Percentiles rank a stretch among this genome's conserved stretches.
Conservation (phyloP, 371 early-diverging fungal species). For the Lichtheimia corymbifera region DNA sequence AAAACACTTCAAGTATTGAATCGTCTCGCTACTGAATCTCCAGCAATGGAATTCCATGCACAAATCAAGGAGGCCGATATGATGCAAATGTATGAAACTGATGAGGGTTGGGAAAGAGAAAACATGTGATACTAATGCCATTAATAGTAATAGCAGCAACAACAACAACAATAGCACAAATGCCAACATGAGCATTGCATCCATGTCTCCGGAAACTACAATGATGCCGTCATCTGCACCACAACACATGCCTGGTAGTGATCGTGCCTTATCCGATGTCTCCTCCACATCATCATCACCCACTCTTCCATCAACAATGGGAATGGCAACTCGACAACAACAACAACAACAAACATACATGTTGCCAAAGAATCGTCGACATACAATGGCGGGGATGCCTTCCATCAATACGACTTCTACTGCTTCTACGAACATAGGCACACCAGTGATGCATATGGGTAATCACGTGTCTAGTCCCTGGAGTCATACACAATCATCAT, state of each 20-base stretch:
- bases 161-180: background rate
- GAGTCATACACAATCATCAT: background rate
- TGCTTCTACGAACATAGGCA: background rate
- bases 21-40: constrained; percentile 27
- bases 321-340: constrained; percentile 6
- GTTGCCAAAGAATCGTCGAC: constrained; percentile 6
- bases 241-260: background rate
- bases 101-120: constrained; percentile 1
- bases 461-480: background rate
- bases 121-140: constrained; percentile 1
- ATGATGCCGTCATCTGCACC: constrained; percentile 2
- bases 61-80: constrained; percentile 26
- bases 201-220: constrained; percentile 8
- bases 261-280: constrained; percentile 8
- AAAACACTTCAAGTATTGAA: constrained; percentile 25
- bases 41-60: constrained; percentile 31
- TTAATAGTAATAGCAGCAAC: constrained; percentile 5
- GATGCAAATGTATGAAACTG: constrained; percentile 21
- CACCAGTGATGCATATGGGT: background rate
- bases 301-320: constrained; percentile 6
- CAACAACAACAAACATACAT: constrained; percentile 6
- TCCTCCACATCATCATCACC: constrained; percentile 26
- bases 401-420: background rate
- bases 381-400: constrained; percentile 1
- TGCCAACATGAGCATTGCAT: background rate